phyloP scores from a whole-genome alignment of 2,329 filamentous ascomycete genomes.

The Pestalotiopsis sp. region DNA sequence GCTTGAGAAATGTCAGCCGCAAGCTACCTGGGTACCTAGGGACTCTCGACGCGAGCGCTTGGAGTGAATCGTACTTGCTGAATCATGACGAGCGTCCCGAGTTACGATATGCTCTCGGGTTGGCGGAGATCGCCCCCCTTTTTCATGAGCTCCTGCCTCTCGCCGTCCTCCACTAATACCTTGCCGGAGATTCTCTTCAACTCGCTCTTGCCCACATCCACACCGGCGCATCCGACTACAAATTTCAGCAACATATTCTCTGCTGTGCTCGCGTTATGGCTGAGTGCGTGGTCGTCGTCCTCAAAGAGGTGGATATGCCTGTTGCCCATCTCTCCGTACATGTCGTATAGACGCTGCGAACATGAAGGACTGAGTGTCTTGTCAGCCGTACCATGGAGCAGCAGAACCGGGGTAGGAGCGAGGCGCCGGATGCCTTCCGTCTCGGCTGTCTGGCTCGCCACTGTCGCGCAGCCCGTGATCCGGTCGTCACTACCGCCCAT shows the following conservation, averaged over 20 bases:
- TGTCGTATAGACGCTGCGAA: constrained; percentile 34
- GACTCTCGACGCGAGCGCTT: no score
- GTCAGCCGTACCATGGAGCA: constrained; percentile 41
- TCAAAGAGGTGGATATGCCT: constrained; percentile 36
- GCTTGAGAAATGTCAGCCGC: no score
- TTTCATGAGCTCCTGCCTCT: constrained; percentile 30
- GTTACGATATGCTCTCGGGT: constrained; percentile 22
- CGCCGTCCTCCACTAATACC: constrained; percentile 21
- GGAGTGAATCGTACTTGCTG: not conserved
- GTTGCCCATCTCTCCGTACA: constrained; percentile 35
- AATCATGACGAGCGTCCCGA: no score
- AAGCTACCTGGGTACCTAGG: no score
- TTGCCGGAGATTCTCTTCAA: constrained; percentile 17
- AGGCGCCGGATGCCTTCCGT: constrained; percentile 33
- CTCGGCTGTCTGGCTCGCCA: constrained; percentile 39
- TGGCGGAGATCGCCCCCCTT: constrained; percentile 36
- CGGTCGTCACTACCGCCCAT: constrained; percentile 29
- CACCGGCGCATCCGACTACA: constrained; percentile 33
- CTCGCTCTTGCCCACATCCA: constrained; percentile 19
- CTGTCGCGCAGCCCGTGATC: constrained; percentile 34
- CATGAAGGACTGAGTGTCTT: constrained; percentile 33
- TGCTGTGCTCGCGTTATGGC: constrained; percentile 33
- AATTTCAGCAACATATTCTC: constrained; percentile 42
- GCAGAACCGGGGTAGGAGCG: constrained; percentile 34
- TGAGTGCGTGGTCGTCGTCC: constrained; percentile 42